Base-by-base conservation (phyloP, 768 basidiomycete genomes). In the Vararia minispora region DNA sequence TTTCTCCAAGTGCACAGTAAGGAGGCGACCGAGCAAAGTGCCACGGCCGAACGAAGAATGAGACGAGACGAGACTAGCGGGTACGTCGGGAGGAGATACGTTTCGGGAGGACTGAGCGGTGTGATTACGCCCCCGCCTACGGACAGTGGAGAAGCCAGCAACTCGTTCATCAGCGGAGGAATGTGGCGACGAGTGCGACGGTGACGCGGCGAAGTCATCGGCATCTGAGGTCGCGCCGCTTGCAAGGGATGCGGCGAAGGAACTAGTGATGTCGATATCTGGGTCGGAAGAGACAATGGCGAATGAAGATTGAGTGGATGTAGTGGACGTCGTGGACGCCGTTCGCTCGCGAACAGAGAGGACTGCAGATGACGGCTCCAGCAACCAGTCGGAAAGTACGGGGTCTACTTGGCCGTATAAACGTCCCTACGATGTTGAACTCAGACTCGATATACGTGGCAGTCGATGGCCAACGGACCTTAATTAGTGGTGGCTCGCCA, bases 251-350 rank as follows among this genome's bases (percentile, higher is more conserved):
- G 81, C 83, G 1, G 82, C 81, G 47, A 87, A 86, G 54, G 79
- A 83, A 58, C 82, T 86, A 4, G 84, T 84, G 36, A 87, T 79
- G 47, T 88, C 85, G 2, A 75, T 76, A 48, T 88, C 85, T n/a
- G n/a, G n/a, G n/a, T n/a, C n/a, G n/a, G n/a, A n/a, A n/a, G 85
- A 86, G 7, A 88, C 66, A 40, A 85, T 68, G 4, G 85, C 84
- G 49, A 76, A 88, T 0, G 85, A 88, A 14, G 85, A 88, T 21
- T 74, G 81, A 0, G 81, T 81, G 3, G 83, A 86, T 0, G 76
- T 62, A 2, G 81, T 82, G 7, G 84, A 86, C 5, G 77, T 63
- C 11, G 79, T 76, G 11, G 83, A 85, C 3, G 74, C 76, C 0
- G 85, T 87, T 14, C 83, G 76, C 42, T 79, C 82, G 50, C 85